Percentiles rank a stretch among this genome's conserved stretches.
These are phyloP conservation scores for peach (Prunus persica) DNA, from an alignment of 306 rosid genomes.

Conservation along the genomic window Prunus_persica_NCBIv2 NC_034013.1:14401501-14402000, in stretches of 20 bases:
- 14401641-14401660: no score
- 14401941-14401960: no score
- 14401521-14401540: no score
- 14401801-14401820: background rate
- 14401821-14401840: background rate
- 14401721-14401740: background rate
- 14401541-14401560: no score
- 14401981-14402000: background rate
- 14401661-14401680: no score
- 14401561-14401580: no score
- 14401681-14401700: background rate
- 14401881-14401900: no score
- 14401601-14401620: no score
- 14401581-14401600: no score
- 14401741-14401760: background rate
- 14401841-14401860: background rate
- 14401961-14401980: background rate
- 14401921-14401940: no score
- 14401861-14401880: background rate
- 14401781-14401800: background rate
- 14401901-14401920: no score
- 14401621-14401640: fast-evolving
- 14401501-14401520: no score
- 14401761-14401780: background rate
- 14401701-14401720: background rate